Evolutionary conservation across 495 filamentous ascomycete genomes (phyloP), one percentile per base, ranked within the genome.

Genomic region (Parathielavia hyrcaniae): DNA sequence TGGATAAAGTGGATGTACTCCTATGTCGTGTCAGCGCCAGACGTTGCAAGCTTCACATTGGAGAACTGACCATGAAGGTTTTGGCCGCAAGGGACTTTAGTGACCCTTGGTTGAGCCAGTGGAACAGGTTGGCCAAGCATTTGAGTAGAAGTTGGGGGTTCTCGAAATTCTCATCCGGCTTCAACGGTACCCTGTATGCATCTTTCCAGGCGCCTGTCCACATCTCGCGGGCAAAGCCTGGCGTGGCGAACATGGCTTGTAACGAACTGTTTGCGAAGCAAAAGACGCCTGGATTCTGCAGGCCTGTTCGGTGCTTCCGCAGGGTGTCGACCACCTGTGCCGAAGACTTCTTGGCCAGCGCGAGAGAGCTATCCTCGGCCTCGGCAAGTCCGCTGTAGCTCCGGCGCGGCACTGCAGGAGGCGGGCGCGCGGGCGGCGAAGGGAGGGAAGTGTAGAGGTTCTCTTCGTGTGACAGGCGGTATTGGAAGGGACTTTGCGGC

Each of bases 211-310:
- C 66, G 43, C 78, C 79, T 22, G 75, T 73, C 36, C 50, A 63
- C 61, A 97, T 85, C 55, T 89, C 86, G 32, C 82, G 75, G 32
- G 83, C 79, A 57, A 99, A 77, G 20, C 83, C 81, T 20, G 82
- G 74, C 1, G 89, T 93, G 4, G 85, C 86, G 58, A 87, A 85
- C 54, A 97, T 72, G 58, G 84, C 87, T 69, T 99, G 93, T 14
- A 99, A 71, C 5, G 84, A 85, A 14, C 87, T 82, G 73, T 97
- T 96, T 81, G 91, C 90, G 67, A 93, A 99, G 70, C 93, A 99
- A 8, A 83, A 88, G 12, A 86, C 85, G 11, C 86, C 84, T 23
- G 87, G 85, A 64, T 96, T 97, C 41, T 81, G 68, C 9, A 97
- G 78, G 1, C 93, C 95, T 5, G 89, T 92, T 50, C 65, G 65